phyloP scores from a whole-genome alignment of 2,329 filamentous ascomycete species.

The Aspergillus phoenicis region DNA sequence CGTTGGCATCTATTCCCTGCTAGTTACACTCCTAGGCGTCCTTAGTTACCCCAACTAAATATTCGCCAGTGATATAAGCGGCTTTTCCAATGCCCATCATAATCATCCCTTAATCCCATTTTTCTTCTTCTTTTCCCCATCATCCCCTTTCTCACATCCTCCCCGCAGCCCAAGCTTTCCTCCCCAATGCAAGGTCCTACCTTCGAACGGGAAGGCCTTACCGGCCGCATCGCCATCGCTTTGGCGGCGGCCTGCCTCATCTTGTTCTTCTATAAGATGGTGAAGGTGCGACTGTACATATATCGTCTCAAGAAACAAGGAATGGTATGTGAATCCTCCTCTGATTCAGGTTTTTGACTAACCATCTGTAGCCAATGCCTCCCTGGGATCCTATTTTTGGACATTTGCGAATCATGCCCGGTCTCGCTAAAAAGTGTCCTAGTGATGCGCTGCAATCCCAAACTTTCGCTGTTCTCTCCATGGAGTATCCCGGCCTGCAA shows the following conservation, averaged over 20 bases:
- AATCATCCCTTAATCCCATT: not conserved
- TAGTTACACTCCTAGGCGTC: not conserved
- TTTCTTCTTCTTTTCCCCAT: not conserved
- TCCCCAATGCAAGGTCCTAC: not conserved
- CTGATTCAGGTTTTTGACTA: too few species aligned
- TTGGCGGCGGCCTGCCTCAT: not conserved
- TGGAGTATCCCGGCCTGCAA: not conserved
- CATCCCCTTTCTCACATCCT: not conserved
- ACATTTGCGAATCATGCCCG: not conserved
- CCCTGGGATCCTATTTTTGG: not conserved
- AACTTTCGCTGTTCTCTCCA: not conserved
- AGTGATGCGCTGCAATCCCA: not conserved
- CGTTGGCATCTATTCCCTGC: too few species aligned
- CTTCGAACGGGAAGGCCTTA: not conserved
- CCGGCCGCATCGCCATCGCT: not conserved
- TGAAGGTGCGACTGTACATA: not conserved
- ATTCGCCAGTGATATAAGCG: not conserved
- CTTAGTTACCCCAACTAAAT: not conserved
- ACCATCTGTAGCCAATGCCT: not conserved
- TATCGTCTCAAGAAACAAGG: constrained; percentile 1
- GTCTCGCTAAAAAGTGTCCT: not conserved
- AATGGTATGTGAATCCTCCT: not conserved
- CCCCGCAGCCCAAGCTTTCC: not conserved
- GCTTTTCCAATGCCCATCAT: not conserved
- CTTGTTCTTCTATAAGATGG: not conserved